Base-by-base conservation (phyloP, 148 eudicot species). In the Vaccinium darrowii region DNA sequence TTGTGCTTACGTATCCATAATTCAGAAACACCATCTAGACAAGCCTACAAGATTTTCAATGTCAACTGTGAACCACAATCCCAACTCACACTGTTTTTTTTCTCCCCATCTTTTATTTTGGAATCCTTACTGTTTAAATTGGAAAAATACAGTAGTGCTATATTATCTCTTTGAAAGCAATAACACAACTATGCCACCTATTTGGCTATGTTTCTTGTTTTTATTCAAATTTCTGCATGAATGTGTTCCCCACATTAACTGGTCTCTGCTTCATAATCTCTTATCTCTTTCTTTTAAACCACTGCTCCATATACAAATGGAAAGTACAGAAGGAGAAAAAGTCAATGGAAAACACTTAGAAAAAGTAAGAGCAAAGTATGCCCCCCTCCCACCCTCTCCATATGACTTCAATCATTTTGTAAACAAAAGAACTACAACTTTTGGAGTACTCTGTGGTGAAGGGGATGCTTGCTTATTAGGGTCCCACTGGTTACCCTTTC, bases 191-290 rank as follows among this genome's bases (percentile, higher is more conserved):
- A 36, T 36, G 2, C 39, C 39, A 79, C 56, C 86, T 57, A 84
- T 65, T 36, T 71, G 62, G 54, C 79, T 80, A 69, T 86, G 18
- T 81, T 60, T 84, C 16, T 62, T 76, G 2, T 74, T 49, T 19
- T 78, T 53, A 81, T 88, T 49, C 49, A 86, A 85, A 88, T 78
- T 60, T 87, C 27, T 87, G 84, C 89, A 90, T 90, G 79, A 90
- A 88, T 90, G 75, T 88, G 92, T 85, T 85, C 87, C 87, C 92
- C 92, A 85, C 92, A 84, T 87, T 88, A 23, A 58, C 53, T 81
- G 90, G 89, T 84, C 76, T 87, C 83, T 18, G 78, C 54, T n/a
- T 33, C 57, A 53, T 58, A 30, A 71, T 56, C 78, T 51, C 36
- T 23, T 77, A 80, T 76, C 78, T 39, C 56, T 36, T 33, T 50